Conservation (phyloP, 2,329 filamentous ascomycete genomes). For the Botrytis fabae region DNA sequence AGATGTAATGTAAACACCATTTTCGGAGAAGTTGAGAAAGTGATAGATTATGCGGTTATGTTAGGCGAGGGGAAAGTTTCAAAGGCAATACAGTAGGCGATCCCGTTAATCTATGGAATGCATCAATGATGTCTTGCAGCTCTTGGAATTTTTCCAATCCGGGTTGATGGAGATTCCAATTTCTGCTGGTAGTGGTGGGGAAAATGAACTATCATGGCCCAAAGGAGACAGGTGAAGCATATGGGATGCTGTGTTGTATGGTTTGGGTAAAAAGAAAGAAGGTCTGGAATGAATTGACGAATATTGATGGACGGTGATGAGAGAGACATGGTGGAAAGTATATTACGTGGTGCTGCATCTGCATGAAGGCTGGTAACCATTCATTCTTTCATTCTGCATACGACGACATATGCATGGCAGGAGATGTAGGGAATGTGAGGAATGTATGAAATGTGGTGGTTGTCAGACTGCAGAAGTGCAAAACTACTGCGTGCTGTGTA, state of each 20-base stretch:
- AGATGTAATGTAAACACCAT: neutral
- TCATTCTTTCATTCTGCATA: neutral
- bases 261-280: slow-evolving; percentile 3
- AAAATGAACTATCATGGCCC: neutral
- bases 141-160: slow-evolving; percentile 14
- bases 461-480: slow-evolving; percentile 21
- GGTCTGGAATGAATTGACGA: neutral
- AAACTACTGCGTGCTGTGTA: slow-evolving; percentile 2
- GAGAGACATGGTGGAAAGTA: neutral
- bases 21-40: neutral
- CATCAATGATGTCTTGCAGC: slow-evolving; percentile 17
- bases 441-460: neutral
- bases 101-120: slow-evolving; percentile 12
- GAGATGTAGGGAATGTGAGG: neutral
- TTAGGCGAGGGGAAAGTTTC: neutral
- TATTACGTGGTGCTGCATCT: neutral
- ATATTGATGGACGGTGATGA: slow-evolving; percentile 2
- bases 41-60: slow-evolving; percentile 18
- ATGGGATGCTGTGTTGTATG: slow-evolving; percentile 16
- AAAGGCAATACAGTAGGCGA: neutral
- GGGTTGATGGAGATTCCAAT: slow-evolving; percentile 11
- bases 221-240: neutral
- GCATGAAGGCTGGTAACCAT: neutral
- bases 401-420: neutral
- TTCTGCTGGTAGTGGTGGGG: neutral